Percentiles rank a stretch among this genome's conserved stretches.
These are phyloP conservation scores for Colletotrichum sp. DNA, from an alignment of 2,329 filamentous ascomycete species.

Conservation along the genomic window DNA sequence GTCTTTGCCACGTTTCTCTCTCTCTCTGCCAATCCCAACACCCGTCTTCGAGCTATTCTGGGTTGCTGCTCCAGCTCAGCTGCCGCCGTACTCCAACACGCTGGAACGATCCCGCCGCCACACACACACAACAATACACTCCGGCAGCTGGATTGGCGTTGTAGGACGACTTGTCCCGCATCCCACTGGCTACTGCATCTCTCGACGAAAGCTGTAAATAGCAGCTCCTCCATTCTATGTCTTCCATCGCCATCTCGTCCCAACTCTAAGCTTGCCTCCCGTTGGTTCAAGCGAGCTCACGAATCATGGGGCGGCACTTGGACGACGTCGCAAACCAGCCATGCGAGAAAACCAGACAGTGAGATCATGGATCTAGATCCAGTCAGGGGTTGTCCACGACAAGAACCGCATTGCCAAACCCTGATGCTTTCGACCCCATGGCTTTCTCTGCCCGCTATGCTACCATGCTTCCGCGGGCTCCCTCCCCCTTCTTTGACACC, in stretches of 20 bases:
- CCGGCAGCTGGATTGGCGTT: background rate
- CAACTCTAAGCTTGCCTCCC: background rate
- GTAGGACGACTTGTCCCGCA: background rate
- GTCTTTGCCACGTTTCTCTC: background rate
- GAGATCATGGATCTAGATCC: constrained; percentile 12
- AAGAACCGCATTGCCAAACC: background rate
- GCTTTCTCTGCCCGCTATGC: background rate
- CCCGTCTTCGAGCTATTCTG: background rate
- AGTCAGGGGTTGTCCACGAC: background rate
- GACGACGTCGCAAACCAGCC: constrained; percentile 6
- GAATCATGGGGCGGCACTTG: constrained; percentile 10
- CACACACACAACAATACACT: background rate
- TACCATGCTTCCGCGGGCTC: background rate
- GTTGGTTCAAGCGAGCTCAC: background rate
- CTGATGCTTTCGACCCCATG: background rate
- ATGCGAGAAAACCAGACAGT: background rate
- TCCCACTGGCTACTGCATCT: background rate
- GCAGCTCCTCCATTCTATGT: background rate
- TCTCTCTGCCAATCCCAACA: background rate
- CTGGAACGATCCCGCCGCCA: background rate
- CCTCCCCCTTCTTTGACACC: background rate
- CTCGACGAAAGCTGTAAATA: background rate
- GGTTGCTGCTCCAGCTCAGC: background rate
- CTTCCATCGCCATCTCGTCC: background rate
- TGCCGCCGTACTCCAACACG: background rate